Base-by-base conservation (phyloP, 164 flowering plant species). In the Brasenia schreberi region DNA sequence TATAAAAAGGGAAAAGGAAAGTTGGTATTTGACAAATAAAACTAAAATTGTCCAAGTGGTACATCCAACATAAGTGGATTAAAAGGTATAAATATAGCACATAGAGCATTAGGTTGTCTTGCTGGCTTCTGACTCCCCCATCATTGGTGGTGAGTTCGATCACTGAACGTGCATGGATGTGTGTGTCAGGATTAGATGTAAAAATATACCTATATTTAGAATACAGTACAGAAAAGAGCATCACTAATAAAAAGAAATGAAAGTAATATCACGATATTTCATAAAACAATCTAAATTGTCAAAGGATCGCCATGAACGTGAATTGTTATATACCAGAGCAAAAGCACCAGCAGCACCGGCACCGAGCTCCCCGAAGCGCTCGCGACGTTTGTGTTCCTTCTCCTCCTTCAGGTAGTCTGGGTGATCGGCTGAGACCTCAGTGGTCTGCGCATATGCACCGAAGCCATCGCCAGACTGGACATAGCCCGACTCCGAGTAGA, bases 321-420 rank as follows among this genome's bases (percentile, higher is more conserved):
- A 33, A 14, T 49, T 49, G 56, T 9, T 49, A 49, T 9, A 9
- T 75, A 77, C 80, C 68, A 75, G 18, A 61, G 80, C 82, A 74
- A 42, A 88, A 71, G 79, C 87, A 23, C 86, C 91, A 23, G 87
- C 91, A 5, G 86, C 87, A 0, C 61, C 75, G 16, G 78, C 77
- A 0, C 84, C 86, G 5, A 79, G 65, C 78, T 80, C 94, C 43
- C 86, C 87, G 23, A 78, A 65, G 16, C 81, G 84, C 64, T 89
- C 89, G 10, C 49, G 75, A 42, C 82, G 83, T 77, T 84, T 89
- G 81, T 85, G 90, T 67, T 89, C 84, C 78, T 85, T 84, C 80
- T 77, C 80, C 73, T 89, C 90, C 69, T 81, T 82, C 80, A 58
- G 56, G 19, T 67, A 73, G 10, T 70, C 72, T 19, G 6, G 17